Conservation (phyloP, 768 basidiomycete species). For the Termitomyces sp. region DNA sequence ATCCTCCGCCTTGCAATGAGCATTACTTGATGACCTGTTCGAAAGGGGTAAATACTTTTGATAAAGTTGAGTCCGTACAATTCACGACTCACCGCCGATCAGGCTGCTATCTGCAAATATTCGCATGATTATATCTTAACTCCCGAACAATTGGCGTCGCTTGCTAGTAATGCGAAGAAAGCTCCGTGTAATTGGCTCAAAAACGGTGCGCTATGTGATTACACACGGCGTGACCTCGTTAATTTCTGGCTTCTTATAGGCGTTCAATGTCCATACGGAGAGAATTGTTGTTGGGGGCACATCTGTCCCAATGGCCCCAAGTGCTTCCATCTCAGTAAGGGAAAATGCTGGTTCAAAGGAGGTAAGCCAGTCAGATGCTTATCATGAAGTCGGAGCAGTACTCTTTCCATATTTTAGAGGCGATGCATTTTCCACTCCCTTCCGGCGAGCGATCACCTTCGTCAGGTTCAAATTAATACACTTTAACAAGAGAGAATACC, state of each 20-base stretch:
- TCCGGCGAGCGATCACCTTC: conserved; percentile 7
- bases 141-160: conserved; percentile 62
- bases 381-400: not conserved
- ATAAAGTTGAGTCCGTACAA: not conserved
- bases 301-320: conserved; percentile 74
- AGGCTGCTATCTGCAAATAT: conserved; percentile 72
- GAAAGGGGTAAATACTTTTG: conserved; percentile 52
- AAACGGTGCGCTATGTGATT: conserved; percentile 42
- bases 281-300: conserved; percentile 80
- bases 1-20: conserved; percentile 82
- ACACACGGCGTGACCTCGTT: not conserved
- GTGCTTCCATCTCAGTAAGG: conserved; percentile 68
- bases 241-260: conserved; percentile 32
- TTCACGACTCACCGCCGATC: conserved; percentile 12
- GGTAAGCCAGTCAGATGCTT: conserved; percentile 25
- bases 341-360: conserved; percentile 88
- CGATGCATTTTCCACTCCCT: conserved; percentile 33
- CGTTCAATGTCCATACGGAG: conserved; percentile 69
- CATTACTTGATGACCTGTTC: conserved; percentile 80
- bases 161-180: conserved; percentile 76
- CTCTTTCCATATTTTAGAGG: conserved; percentile 24
- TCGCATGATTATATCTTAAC: conserved; percentile 76
- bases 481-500: conserved; percentile 5
- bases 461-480: conserved; percentile 6
- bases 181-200: conserved; percentile 84